phyloP scores from a whole-genome alignment of 257 asterid genomes.

The Penstemon eatonii region DNA sequence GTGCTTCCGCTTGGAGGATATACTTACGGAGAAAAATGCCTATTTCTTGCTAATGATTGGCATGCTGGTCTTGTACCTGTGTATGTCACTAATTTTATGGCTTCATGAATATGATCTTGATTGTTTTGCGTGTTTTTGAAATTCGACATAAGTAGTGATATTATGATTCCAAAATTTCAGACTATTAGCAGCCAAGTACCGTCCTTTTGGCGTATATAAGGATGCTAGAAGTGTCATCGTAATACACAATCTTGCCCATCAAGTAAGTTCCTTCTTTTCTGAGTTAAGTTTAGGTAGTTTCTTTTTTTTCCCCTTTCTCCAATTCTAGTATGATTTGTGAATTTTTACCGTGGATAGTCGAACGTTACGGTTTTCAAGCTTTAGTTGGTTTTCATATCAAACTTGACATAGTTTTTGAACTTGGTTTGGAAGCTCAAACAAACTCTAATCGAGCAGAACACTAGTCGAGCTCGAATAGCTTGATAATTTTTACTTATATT shows the following conservation, averaged over 20 bases:
- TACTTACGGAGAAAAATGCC: slow-evolving; percentile 88
- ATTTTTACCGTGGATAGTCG: too few relatives aligned
- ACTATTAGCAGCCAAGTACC: slow-evolving; percentile 91
- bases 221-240: slow-evolving; percentile 83
- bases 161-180: slow-evolving; percentile 43
- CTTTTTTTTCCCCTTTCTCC: background rate
- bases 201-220: slow-evolving; percentile 90
- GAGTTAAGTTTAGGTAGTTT: background rate
- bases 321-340: background rate
- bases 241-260: slow-evolving; percentile 97
- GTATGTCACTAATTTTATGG: slow-evolving; percentile 42
- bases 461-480: too few relatives aligned
- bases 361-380: too few relatives aligned
- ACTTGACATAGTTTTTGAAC: too few relatives aligned
- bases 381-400: too few relatives aligned
- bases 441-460: too few relatives aligned
- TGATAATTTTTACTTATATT: too few relatives aligned
- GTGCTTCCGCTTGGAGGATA: slow-evolving; percentile 91
- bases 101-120: too few relatives aligned
- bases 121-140: background rate
- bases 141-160: slow-evolving; percentile 20
- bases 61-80: slow-evolving; percentile 97
- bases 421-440: too few relatives aligned
- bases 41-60: slow-evolving; percentile 97
- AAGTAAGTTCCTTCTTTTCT: slow-evolving; percentile 45